Evolutionary conservation across 768 basidiomycete species (phyloP), one percentile per base, ranked within the genome.

Genomic region (Phanerochaete carnosa): DNA sequence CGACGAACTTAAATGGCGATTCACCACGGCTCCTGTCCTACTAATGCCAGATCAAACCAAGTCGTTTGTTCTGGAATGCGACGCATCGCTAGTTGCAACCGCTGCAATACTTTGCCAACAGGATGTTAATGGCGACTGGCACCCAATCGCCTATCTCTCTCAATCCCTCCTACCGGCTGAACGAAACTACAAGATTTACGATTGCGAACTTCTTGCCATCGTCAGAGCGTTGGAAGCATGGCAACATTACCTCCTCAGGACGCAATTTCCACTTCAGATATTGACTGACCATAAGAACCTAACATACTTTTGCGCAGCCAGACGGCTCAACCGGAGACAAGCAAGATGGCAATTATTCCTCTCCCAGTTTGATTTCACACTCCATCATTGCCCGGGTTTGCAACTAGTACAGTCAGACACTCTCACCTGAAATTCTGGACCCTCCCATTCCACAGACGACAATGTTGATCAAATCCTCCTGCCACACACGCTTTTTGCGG

Each of bases 191-290:
- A 29, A 67, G 28, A 65, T 65, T 54, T 76, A 76, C 62, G 64
- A 79, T 58, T 73, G 73, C 55, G 78, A 79, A 62, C 55, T 78
- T 2, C 65, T 77, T 0, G 75, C 74, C 0, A 69, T 78, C n/a
- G n/a, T n/a, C 16, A 29, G 61, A 8, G 64, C 70, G 0, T 56
- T 73, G 13, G 60, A 66, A 15, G 59, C 63, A 23, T 73, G 68
- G 68, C 43, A 66, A 1, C 70, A 71, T 13, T 72, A 65, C 61
- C 61, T 74, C 3, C 60, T 65, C 45, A 67, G 69, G 2, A 37
- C 65, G 8, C 22, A 2, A 15, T 19, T 60, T 1, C 39, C 60
- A 0, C 46, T 74, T 23, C 56, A 62, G 12, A 64, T 75, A 45
- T 57, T 65, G 12, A 65, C 73, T 0, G 73, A 74, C 53, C 71